Conservation (phyloP, 1,284 basidiomycete genomes). For the Tetrapyrgos nigripes region DNA sequence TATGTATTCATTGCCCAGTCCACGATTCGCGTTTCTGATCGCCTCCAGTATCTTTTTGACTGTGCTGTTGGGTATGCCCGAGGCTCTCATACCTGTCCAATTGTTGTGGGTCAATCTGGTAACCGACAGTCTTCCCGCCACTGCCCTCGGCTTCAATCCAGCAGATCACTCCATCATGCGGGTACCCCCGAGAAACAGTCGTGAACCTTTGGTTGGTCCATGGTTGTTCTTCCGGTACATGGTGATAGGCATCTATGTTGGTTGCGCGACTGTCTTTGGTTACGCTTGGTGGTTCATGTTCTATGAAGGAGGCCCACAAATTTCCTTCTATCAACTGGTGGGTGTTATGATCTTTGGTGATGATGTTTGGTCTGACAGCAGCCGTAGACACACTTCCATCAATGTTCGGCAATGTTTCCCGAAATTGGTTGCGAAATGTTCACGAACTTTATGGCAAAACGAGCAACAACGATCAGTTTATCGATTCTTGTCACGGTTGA, state of each 20-base stretch:
- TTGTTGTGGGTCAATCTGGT: slow-evolving; percentile 97
- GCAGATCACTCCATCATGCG: slow-evolving; percentile 97
- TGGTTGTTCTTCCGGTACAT: slow-evolving; percentile 98
- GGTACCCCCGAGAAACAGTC: slow-evolving; percentile 86
- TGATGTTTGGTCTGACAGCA: slow-evolving; percentile 17
- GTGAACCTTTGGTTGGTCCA: slow-evolving; percentile 89
- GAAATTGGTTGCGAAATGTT: slow-evolving; percentile 96
- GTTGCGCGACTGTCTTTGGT: slow-evolving; percentile 93
- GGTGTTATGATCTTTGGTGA: slow-evolving; percentile 38
- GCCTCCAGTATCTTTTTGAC: slow-evolving; percentile 89
- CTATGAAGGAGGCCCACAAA: slow-evolving; percentile 90
- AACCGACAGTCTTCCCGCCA: slow-evolving; percentile 95
- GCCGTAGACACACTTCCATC: slow-evolving; percentile 90
- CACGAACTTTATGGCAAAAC: slow-evolving; percentile 80
- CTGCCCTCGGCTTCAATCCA: slow-evolving; percentile 98
- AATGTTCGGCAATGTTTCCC: slow-evolving; percentile 84
- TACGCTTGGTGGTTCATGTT: slow-evolving; percentile 99
- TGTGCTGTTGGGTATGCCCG: slow-evolving; percentile 97
- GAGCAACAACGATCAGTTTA: slow-evolving; percentile 95
- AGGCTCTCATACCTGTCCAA: slow-evolving; percentile 97
- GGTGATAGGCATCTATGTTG: slow-evolving; percentile 93
- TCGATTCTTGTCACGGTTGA: slow-evolving; percentile 95
- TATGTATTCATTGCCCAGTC: slow-evolving; percentile 28
- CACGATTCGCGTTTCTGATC: slow-evolving; percentile 17
- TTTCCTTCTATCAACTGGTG: slow-evolving; percentile 91